These are phyloP conservation scores for Plantago lanceolata DNA, from an alignment of 305 asterid genomes.

Conservation along the genomic window DNA sequence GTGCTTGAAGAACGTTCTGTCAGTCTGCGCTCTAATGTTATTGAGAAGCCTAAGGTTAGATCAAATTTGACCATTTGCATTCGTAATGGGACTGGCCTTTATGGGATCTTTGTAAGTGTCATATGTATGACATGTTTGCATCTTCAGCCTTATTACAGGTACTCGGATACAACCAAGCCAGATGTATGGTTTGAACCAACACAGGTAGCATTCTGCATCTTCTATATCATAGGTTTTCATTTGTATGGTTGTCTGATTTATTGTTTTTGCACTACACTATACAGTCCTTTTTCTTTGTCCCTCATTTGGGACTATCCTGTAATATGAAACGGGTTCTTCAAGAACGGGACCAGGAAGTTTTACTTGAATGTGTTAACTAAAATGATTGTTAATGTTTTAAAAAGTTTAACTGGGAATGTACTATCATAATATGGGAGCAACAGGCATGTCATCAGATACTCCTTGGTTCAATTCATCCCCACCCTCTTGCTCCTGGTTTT, in stretches of 20 bases:
- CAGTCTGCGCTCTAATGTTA: slow-evolving; percentile 79
- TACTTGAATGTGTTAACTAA: not conserved
- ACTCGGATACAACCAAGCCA: slow-evolving; percentile 62
- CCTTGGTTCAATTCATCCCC: too few relatives aligned
- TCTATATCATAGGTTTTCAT: too few relatives aligned
- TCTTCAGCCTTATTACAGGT: slow-evolving; percentile 79
- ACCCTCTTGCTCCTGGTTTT: too few relatives aligned
- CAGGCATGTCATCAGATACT: too few relatives aligned
- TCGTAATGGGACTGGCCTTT: slow-evolving; percentile 4
- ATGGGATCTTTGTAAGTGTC: slow-evolving; percentile 8
- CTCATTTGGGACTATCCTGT: too few relatives aligned
- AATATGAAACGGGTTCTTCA: not conserved
- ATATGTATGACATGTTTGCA: slow-evolving; percentile 23
- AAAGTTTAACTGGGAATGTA: too few relatives aligned
- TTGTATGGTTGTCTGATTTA: too few relatives aligned
- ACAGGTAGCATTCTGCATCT: slow-evolving; percentile 41
- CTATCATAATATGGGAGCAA: too few relatives aligned
- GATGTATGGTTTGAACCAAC: slow-evolving; percentile 98
- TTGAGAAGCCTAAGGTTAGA: slow-evolving; percentile 72
- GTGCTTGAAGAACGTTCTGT: slow-evolving; percentile 84
- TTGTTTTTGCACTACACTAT: too few relatives aligned
- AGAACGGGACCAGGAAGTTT: not conserved
- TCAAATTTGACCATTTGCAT: slow-evolving; percentile 9
- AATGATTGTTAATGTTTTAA: not conserved
- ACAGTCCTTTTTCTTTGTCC: too few relatives aligned